Base-by-base conservation (phyloP, 1,284 basidiomycete genomes). In the Schizophyllum commune region DNA sequence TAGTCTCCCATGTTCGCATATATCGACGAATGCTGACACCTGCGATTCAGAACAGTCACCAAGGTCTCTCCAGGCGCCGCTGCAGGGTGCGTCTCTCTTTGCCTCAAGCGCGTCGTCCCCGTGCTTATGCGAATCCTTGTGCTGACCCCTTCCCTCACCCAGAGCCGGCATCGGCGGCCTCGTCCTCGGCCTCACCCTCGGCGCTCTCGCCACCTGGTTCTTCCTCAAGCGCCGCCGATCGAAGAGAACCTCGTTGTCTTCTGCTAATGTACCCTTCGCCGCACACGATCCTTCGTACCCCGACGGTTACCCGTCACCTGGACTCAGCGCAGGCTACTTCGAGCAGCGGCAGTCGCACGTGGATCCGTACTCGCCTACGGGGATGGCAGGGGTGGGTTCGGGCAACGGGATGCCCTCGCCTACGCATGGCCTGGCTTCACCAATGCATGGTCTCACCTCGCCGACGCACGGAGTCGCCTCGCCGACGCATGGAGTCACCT, bases 161-260 rank as follows among this genome's bases (percentile, higher is more conserved):
- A 79, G 79, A 5, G 69, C 76, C 7, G 77, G 75, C 15, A 61
- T 81, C 20, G 81, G 78, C 27, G 78, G 79, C 6, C 70, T 82
- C 20, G 66, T 74, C 11, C 58, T 77, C 2, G 83, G 83, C 0
- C 60, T 76, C 4, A 51, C 80, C 9, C 61, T 73, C 3, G 82
- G 81, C 4, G 60, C 71, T 27, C 47, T 68, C n/a, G 66, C 67
- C 6, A 64, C 72, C 5, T 72, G 72, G 60, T 55, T 74, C 39
- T 70, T 78, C 62, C 60, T 74, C 56, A 72, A 70, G 58, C 68
- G 68, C 34, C 70, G 67, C 27, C 64, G 68, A 54, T 65, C 61
- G 59, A 69, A 60, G 63, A 69, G 68, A 58, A 4, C 59, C 39
- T 17, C 39, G 13, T 47, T 47, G 13, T 47, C 39, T 8, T 47